phyloP scores from a whole-genome alignment of 2,329 filamentous ascomycete genomes.

The Cladosporium sp. region DNA sequence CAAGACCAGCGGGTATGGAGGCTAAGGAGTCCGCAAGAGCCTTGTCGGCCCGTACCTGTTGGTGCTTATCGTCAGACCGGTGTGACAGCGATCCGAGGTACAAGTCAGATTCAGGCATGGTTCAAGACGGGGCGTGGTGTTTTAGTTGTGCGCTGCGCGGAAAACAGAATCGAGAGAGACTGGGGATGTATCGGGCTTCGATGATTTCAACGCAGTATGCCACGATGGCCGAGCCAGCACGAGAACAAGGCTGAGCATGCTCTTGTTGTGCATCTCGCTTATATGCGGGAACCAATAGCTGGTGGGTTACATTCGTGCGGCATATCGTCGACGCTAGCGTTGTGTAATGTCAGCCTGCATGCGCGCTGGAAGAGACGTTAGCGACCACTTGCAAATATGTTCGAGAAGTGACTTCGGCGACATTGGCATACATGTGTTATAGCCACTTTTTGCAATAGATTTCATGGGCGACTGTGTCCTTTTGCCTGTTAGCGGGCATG shows the following conservation, averaged over 20 bases:
- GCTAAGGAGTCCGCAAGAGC: neutral
- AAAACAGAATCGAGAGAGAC: neutral
- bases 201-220: neutral
- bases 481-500: too few species aligned
- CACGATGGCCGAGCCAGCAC: neutral
- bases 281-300: neutral
- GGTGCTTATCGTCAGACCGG: neutral
- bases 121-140: neutral
- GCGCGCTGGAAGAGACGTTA: neutral
- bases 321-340: neutral
- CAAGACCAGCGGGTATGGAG: neutral
- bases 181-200: neutral
- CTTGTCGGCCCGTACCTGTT: neutral
- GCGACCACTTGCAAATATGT: too few species aligned
- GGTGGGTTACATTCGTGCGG: neutral
- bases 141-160: neutral
- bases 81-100: neutral
- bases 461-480: too few species aligned
- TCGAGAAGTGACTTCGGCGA: too few species aligned
- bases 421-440: too few species aligned
- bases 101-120: neutral
- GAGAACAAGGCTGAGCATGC: neutral
- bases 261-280: neutral
- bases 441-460: too few species aligned
- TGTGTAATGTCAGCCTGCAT: slow-evolving; percentile 7